phyloP scores from a whole-genome alignment of 1,139 yeast genomes.

The Pneumocystis carinii region DNA sequence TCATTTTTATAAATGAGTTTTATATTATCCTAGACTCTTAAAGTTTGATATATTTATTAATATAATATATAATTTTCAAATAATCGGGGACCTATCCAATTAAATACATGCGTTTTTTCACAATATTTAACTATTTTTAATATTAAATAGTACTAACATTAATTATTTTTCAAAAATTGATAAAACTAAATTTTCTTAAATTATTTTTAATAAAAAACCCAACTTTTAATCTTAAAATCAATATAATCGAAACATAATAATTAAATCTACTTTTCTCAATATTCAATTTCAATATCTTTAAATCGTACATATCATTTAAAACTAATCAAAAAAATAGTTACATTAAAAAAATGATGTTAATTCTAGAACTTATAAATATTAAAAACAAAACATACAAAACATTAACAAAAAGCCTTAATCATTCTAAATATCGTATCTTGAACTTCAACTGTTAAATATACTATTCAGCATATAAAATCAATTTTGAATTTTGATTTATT shows the following conservation, averaged over 20 bases:
- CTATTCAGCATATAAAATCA: not conserved
- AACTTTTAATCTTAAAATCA: not conserved
- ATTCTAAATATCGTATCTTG: not conserved
- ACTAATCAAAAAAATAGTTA: not conserved
- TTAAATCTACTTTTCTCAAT: not conserved
- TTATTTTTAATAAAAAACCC: not conserved
- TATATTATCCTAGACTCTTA: not conserved
- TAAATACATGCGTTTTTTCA: no score
- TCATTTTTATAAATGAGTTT: no score
- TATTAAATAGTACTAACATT: no score
- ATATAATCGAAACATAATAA: not conserved
- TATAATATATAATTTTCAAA: not conserved
- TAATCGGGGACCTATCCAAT: not conserved
- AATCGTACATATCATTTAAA: not conserved
- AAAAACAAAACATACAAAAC: not conserved
- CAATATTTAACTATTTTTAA: not conserved
- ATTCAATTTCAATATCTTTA: not conserved
- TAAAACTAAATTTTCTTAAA: not conserved
- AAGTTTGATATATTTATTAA: no score
- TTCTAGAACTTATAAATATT: not conserved
- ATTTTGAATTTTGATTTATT: conserved; percentile 1
- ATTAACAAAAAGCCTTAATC: not conserved
- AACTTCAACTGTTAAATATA: not conserved
- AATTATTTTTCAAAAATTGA: not conserved
- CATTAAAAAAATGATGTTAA: not conserved